Base-by-base conservation (phyloP, 768 basidiomycete genomes). In the Exidia glandulosa region DNA sequence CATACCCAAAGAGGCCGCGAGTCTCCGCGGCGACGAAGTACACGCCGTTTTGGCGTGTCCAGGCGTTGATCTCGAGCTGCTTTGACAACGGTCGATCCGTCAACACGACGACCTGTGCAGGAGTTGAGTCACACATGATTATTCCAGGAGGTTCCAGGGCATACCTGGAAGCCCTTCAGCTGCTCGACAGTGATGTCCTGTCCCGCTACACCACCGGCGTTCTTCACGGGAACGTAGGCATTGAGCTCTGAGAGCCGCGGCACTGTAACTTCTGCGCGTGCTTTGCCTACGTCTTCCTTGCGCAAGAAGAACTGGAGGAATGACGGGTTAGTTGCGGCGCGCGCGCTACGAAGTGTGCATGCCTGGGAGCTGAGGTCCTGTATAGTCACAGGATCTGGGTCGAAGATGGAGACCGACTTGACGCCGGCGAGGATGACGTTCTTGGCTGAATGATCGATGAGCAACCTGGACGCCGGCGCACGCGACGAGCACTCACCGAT, bases 381-480 rank as follows among this genome's bases (percentile, higher is more conserved):
- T n/a, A 94, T 67, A 27, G 82, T 80, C 12, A 94, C 90, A 12
- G 83, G 88, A 65, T 93, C 88, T 9, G 94, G 94, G 73, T 99
- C 96, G 69, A 84, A 97, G 59, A 98, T 80, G 4, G 94, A 94
- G 32, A 98, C 95, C 5, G 91, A 93, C 75, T 96, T 98, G 57
- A 99, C 96, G 60, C 96, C 96, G 56, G 96, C 96, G 59, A 99
- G 79, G 59, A 84, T 87, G 59, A 97, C 79, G 70, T 99, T 92
- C 79, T 99, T 99, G 63, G 96, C 95, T 29, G 30, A 13, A 27
- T 27, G 25, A 54, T 54, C 50, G 50, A 64, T 61, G 32, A 59
- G 45, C 31, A 29, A 9, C 32, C 57, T 32, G 33, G 25, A 37
- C 33, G 16, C 14, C 30, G 41, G 52, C 61, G 64, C 66, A 65